phyloP scores from a whole-genome alignment of 2,329 filamentous ascomycete genomes.

The Xylaria digitata region DNA sequence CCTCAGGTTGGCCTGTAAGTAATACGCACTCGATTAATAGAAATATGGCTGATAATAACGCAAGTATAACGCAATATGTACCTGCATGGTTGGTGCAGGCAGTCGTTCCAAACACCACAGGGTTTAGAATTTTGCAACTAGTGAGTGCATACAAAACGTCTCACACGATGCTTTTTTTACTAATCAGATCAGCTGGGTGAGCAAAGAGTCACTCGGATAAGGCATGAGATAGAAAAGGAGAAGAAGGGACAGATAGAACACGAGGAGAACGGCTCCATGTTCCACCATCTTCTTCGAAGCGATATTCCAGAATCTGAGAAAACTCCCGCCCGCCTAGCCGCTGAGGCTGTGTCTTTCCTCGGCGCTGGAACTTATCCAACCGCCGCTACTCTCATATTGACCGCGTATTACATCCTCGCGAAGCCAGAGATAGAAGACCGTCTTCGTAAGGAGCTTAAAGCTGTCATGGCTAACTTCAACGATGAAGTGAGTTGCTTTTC shows the following conservation, averaged over 20 bases:
- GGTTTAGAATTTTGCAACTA: slow-evolving; percentile 25
- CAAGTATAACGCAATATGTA: slow-evolving; percentile 14
- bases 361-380: slow-evolving; percentile 32
- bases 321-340: slow-evolving; percentile 23
- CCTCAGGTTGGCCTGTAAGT: slow-evolving; percentile 22
- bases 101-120: slow-evolving; percentile 17
- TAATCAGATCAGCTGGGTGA: slow-evolving; percentile 18
- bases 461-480: slow-evolving; percentile 20
- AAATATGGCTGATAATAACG: not conserved
- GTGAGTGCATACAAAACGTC: not conserved
- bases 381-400: slow-evolving; percentile 26
- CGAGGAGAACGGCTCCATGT: slow-evolving; percentile 25
- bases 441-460: slow-evolving; percentile 30
- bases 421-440: slow-evolving; percentile 27
- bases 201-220: slow-evolving; percentile 14
- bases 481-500: slow-evolving; percentile 8
- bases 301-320: slow-evolving; percentile 31
- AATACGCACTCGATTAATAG: not conserved
- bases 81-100: slow-evolving; percentile 9
- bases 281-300: slow-evolving; percentile 35
- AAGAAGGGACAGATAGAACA: slow-evolving; percentile 14
- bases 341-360: slow-evolving; percentile 29
- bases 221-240: slow-evolving; percentile 5
- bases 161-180: not conserved
- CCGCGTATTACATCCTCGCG: slow-evolving; percentile 30